Conservation (phyloP, 345 rosid species). For the Melaleuca quinquenervia region DNA sequence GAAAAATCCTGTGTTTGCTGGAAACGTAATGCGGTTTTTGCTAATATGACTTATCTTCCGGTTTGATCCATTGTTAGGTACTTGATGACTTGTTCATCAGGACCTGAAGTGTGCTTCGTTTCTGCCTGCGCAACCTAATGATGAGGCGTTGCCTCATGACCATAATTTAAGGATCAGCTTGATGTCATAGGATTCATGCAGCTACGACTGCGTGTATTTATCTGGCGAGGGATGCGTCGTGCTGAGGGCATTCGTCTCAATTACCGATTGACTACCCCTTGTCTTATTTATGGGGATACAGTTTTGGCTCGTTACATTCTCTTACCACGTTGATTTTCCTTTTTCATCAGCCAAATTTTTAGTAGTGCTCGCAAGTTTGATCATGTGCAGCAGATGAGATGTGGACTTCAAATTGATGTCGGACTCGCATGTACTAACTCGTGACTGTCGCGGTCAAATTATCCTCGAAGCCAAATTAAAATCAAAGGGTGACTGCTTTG, state of each 20-base stretch:
- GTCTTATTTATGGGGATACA: neutral
- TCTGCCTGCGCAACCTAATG: neutral
- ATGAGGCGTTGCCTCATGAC: neutral
- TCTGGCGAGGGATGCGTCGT: neutral
- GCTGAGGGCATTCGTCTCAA: neutral
- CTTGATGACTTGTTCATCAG: neutral
- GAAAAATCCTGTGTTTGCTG: neutral
- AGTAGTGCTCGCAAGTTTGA: neutral
- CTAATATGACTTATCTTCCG: neutral
- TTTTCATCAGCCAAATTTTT: neutral
- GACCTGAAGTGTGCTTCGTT: neutral
- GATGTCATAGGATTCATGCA: neutral
- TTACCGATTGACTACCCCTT: neutral
- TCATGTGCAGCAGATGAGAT: neutral
- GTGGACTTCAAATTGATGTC: neutral
- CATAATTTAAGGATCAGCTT: neutral
- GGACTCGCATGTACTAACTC: neutral
- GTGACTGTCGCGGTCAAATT: neutral
- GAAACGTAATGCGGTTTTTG: neutral
- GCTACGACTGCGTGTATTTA: neutral
- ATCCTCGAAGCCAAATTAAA: neutral
- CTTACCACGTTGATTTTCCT: neutral
- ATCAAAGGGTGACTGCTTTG: neutral
- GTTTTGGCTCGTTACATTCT: neutral
- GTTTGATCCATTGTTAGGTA: neutral